These are phyloP conservation scores for Roridomyces roridus DNA, from an alignment of 768 basidiomycete species.

Conservation along the genomic window DNA sequence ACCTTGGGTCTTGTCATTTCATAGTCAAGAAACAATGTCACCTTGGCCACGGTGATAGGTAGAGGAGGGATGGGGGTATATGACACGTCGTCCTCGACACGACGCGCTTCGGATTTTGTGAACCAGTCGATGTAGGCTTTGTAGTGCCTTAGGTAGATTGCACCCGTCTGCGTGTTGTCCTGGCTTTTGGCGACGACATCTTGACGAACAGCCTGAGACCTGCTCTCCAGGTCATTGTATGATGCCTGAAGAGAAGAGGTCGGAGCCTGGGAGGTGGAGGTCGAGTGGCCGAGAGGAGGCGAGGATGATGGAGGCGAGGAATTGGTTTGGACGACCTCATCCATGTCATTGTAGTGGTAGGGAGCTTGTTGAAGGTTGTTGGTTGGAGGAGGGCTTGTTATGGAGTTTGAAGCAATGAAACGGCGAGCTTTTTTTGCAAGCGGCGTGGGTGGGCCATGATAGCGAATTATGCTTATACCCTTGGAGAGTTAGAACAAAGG, in stretches of 20 bases:
- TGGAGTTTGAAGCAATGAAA: neutral
- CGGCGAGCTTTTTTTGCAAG: constrained; percentile 1
- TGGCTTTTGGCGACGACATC: neutral
- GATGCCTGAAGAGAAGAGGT: neutral
- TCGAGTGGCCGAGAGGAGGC: no score
- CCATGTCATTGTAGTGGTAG: constrained; percentile 3
- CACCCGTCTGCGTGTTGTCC: neutral
- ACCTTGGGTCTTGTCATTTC: constrained; percentile 11
- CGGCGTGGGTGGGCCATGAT: constrained; percentile 10
- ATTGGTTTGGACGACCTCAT: neutral
- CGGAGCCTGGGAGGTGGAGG: no score
- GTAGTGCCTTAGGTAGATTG: neutral
- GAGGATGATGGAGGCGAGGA: no score
- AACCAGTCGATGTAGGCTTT: neutral
- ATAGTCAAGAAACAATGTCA: neutral
- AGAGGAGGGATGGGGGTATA: neutral
- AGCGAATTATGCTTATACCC: neutral
- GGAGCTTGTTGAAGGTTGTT: neutral
- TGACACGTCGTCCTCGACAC: neutral
- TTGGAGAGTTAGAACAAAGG: neutral
- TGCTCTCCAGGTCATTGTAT: neutral
- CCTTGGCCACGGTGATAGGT: constrained; percentile 11
- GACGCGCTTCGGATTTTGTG: neutral
- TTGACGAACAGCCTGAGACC: neutral
- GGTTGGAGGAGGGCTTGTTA: neutral